Evolutionary conservation across 352 stramenopile species (phyloP), one percentile per base, ranked within the genome.

Genomic region (Phytophthora quininea): DNA sequence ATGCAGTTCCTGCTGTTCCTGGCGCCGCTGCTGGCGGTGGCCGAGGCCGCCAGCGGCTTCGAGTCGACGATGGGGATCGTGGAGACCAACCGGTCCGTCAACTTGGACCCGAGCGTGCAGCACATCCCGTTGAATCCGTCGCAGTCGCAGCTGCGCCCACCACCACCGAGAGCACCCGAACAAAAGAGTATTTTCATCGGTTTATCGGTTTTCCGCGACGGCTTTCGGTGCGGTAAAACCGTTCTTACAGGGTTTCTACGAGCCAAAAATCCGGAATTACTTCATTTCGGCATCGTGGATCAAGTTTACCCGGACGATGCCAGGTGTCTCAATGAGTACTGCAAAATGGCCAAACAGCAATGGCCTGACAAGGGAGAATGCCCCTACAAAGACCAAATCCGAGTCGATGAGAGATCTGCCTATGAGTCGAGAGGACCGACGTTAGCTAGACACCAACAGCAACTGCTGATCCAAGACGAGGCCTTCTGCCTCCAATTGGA

Each of bases 401-500:
- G 80, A 32, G 76, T 92, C 30, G 82, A 94, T 45, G 83, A 92
- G 54, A 80, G 73, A 30, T 59, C 76, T 1, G 84, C 86, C 11
- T 81, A 91, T 62, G 77, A 91, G 61, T 94, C 86, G 29, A 75
- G 86, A 47, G 86, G 86, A 1, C 82, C 82, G 11, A 93, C 86
- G 45, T 59, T 90, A 7, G 86, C 86, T 46, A 84, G 86, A 32
- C 79, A 91, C 54, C 86, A 83, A 50, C 86, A 94, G 63, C 86
- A 94, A 56, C 80, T 90, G 54, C 75, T 95, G 12, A 61, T 95
- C 14, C 61, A 65, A 14, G 54, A 90, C 43, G 80, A 95, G 32
- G 84, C 90, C 54, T 95, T 95, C 57, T 95, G 86, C 67, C 78
- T 95, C 10, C 84, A 93, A 69, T 70, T 95, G 46, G 86, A 95